A percentile compares a stretch with the other conserved stretches of the same genome.
Evolutionary conservation across 2,329 filamentous ascomycete species (phyloP).

Genomic region (Aspergillus sp.): DNA sequence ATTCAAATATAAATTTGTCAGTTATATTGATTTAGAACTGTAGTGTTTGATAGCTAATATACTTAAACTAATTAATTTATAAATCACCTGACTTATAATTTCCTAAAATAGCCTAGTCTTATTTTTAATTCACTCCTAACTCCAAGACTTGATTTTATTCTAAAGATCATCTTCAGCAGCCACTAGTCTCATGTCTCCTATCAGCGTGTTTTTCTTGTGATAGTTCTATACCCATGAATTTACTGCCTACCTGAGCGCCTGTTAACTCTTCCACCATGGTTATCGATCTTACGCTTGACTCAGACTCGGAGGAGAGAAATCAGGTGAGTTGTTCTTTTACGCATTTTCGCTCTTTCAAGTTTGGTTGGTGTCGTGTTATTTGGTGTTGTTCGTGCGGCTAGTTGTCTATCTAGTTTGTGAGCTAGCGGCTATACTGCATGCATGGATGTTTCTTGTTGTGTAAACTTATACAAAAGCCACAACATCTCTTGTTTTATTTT

Average conservation of each 20-base stretch:
- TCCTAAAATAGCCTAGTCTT: not conserved
- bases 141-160: not conserved
- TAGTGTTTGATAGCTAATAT: too few species aligned
- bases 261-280: constrained; percentile 19
- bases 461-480: not conserved
- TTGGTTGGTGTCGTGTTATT: not conserved
- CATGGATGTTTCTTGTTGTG: not conserved
- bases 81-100: not conserved
- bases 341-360: too few species aligned
- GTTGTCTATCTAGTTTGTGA: constrained; percentile 2
- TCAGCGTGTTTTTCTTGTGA: not conserved
- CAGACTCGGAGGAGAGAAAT: constrained; percentile 22
- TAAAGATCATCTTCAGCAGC: not conserved
- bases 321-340: constrained; percentile 11
- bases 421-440: not conserved
- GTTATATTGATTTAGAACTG: not conserved
- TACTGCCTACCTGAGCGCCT: not conserved
- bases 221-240: not conserved
- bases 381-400: not conserved
- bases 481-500: not conserved
- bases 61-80: not conserved
- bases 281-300: constrained; percentile 31
- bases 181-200: not conserved
- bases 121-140: not conserved
- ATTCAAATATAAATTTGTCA: not conserved